A percentile compares a stretch with the other conserved stretches of the same genome.
Conservation (phyloP, 2,329 filamentous ascomycete species). For the Endothia cerciana region DNA sequence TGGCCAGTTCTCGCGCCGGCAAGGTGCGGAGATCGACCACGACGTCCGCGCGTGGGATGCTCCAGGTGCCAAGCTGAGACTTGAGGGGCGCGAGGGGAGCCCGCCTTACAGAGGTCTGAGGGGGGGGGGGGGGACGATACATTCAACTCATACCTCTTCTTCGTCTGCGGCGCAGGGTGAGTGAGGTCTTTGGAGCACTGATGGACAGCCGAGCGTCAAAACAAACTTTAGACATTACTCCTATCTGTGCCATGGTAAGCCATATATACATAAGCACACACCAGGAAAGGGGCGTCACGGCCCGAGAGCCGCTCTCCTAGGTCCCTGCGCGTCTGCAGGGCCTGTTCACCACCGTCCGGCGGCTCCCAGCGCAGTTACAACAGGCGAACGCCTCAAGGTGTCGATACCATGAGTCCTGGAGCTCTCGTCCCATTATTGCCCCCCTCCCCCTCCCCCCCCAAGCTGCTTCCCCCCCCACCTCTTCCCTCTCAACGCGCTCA, state of each 20-base stretch:
- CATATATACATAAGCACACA: neutral
- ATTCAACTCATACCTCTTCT: too few species aligned
- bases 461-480: too few species aligned
- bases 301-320: neutral
- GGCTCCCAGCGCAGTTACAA: neutral
- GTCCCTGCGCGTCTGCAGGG: neutral
- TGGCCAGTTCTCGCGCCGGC: too few species aligned
- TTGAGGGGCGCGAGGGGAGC: too few species aligned
- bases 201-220: too few species aligned
- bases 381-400: neutral
- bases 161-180: too few species aligned
- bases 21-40: too few species aligned
- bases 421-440: too few species aligned
- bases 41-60: too few species aligned
- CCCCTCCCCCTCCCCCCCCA: neutral
- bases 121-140: too few species aligned
- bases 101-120: too few species aligned
- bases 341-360: neutral
- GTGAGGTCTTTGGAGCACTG: neutral
- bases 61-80: too few species aligned
- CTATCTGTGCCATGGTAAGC: constrained; percentile 5
- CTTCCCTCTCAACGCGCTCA: neutral
- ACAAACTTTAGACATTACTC: constrained; percentile 8
- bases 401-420: neutral
- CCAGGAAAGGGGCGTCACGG: neutral